Base-by-base conservation (phyloP, 2,329 filamentous ascomycete genomes). In the Rosellinia necatrix region DNA sequence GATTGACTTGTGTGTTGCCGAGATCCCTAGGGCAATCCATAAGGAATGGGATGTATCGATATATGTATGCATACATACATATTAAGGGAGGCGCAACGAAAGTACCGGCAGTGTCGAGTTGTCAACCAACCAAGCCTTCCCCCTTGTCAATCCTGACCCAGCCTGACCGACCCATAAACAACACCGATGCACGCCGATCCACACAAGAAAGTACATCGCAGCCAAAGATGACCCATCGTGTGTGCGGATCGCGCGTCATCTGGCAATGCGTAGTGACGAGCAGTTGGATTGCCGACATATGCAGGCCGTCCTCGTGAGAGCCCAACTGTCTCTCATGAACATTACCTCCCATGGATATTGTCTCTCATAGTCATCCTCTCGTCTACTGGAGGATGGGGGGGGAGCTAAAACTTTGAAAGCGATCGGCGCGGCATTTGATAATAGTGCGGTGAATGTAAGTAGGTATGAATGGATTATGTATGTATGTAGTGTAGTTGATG, bases 341-440 rank as follows among this genome's bases (percentile, higher is more conserved):
- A n/a, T n/a, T n/a, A n/a, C n/a, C n/a, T n/a, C n/a, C n/a, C n/a
- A n/a, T n/a, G n/a, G n/a, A n/a, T n/a, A n/a, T n/a, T n/a, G n/a
- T n/a, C n/a, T n/a, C n/a, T n/a, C n/a, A n/a, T n/a, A n/a, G n/a
- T n/a, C n/a, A n/a, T n/a, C n/a, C n/a, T n/a, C n/a, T n/a, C n/a
- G n/a, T n/a, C n/a, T n/a, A n/a, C n/a, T n/a, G n/a, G n/a, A n/a
- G n/a, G n/a, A n/a, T n/a, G n/a, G n/a, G n/a, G n/a, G n/a, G n/a
- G n/a, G n/a, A n/a, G n/a, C n/a, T n/a, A 56, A 52, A 52, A 38
- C 41, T 44, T 25, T 22, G 29, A 44, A 48, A 27, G 38, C 25
- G 61, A 64, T 65, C 64, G 51, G 53, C 56, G 35, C 64, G 64
- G 64, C 62, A 66, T 50, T 64, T 59, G 60, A 51, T 63, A n/a